phyloP scores from a whole-genome alignment of 2,329 filamentous ascomycete genomes.

The Aspergillus unguis region DNA sequence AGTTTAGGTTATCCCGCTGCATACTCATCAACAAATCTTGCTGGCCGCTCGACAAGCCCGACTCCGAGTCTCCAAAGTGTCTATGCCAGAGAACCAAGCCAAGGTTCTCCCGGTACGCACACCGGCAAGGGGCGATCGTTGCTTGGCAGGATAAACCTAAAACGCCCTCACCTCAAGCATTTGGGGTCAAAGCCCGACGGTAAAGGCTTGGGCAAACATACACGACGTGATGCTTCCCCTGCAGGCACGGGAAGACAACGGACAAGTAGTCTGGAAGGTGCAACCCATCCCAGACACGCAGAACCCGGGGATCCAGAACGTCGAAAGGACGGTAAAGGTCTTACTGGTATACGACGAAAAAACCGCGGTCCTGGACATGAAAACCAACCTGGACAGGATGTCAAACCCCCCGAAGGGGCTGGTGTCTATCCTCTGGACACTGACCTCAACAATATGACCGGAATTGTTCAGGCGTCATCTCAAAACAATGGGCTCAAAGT shows the following conservation, averaged over 20 bases:
- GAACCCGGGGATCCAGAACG: constrained; percentile 37
- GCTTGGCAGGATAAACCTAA: constrained; percentile 48
- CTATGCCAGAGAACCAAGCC: constrained; percentile 48
- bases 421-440: constrained; percentile 78
- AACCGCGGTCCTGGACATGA: constrained; percentile 35
- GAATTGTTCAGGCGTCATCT: constrained; percentile 74
- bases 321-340: constrained; percentile 37
- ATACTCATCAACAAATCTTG: constrained; percentile 48
- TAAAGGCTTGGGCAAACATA: constrained; percentile 17
- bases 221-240: constrained; percentile 34
- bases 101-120: constrained; percentile 37
- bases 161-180: constrained; percentile 44
- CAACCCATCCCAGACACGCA: constrained; percentile 19
- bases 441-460: constrained; percentile 85
- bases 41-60: constrained; percentile 71
- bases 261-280: constrained; percentile 37
- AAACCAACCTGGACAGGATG: constrained; percentile 20
- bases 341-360: constrained; percentile 33
- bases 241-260: constrained; percentile 23
- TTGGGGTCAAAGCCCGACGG: constrained; percentile 29
- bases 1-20: constrained; percentile 45
- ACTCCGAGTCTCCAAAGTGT: constrained; percentile 71
- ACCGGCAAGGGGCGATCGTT: constrained; percentile 46
- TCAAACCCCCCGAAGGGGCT: constrained; percentile 50
- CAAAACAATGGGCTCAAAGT: constrained; percentile 57